Evolutionary conservation across 176 grass and related monocot genomes (phyloP).

Genomic region (Bromus sterilis): DNA sequence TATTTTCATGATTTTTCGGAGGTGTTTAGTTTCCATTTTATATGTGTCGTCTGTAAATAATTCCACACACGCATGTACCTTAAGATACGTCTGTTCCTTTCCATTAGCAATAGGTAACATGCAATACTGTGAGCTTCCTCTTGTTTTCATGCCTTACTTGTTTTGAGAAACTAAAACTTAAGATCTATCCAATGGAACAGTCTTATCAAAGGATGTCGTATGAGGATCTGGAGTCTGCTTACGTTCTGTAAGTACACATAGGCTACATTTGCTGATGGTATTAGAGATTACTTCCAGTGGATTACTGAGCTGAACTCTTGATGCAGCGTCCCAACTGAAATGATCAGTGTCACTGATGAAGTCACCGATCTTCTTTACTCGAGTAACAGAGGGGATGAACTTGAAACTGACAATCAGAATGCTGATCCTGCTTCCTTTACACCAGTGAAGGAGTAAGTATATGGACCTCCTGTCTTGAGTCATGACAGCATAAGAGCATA

Average conservation of each 20-base stretch:
- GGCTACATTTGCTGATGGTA: background rate
- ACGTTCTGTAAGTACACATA: slow-evolving; percentile 38
- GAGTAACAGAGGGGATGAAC: slow-evolving; percentile 15
- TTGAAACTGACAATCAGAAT: slow-evolving; percentile 24
- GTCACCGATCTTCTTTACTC: slow-evolving; percentile 22
- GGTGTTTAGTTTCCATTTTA: background rate
- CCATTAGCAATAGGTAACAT: background rate
- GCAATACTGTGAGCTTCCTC: background rate
- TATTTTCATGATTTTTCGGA: background rate
- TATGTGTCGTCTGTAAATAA: background rate
- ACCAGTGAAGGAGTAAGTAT: slow-evolving; percentile 72
- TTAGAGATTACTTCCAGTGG: slow-evolving; percentile 1
- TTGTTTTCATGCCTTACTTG: slow-evolving; percentile 20
- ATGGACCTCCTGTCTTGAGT: slow-evolving; percentile 1
- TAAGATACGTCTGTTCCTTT: background rate
- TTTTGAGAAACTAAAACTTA: background rate
- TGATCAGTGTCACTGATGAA: slow-evolving; percentile 48
- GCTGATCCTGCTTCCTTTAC: slow-evolving; percentile 63
- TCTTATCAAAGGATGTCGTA: background rate
- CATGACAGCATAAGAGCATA: background rate
- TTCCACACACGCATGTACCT: background rate
- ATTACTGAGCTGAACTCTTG: slow-evolving; percentile 35
- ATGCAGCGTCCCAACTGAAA: slow-evolving; percentile 55
- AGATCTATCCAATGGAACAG: slow-evolving; percentile 28
- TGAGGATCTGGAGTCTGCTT: slow-evolving; percentile 38